Evolutionary conservation across 805 yeast genomes (phyloP).

Genomic region (Priceomyces medius): DNA sequence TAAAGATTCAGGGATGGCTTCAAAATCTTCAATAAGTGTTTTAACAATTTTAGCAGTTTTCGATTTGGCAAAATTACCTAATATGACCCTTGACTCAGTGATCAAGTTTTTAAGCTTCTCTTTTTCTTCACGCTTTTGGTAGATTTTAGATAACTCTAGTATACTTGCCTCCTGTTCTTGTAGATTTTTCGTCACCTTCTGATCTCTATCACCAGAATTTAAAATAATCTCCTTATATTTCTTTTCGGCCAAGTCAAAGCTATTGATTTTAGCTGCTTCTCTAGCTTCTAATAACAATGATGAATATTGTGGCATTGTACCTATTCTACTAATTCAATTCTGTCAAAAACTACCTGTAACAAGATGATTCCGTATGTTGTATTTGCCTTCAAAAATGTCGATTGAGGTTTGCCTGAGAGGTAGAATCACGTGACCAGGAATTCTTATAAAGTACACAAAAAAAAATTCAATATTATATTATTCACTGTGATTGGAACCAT

Average conservation of each 20-base stretch:
- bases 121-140: slow-evolving; percentile 48
- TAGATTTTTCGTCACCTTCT: slow-evolving; percentile 20
- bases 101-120: slow-evolving; percentile 61
- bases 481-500: background rate
- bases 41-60: slow-evolving; percentile 91
- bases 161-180: slow-evolving; percentile 65
- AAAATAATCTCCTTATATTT: slow-evolving; percentile 53
- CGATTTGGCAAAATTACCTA: slow-evolving; percentile 83
- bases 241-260: slow-evolving; percentile 58
- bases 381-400: slow-evolving; percentile 4
- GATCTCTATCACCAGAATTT: slow-evolving; percentile 8
- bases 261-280: slow-evolving; percentile 48
- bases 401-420: background rate
- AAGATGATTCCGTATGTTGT: too few species aligned
- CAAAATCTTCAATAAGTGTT: slow-evolving; percentile 75
- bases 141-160: slow-evolving; percentile 71
- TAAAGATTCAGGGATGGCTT: slow-evolving; percentile 56
- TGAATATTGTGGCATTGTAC: slow-evolving; percentile 21
- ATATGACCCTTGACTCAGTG: slow-evolving; percentile 63
- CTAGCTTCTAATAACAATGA: slow-evolving; percentile 57
- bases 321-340: background rate
- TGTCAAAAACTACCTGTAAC: too few species aligned
- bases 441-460: too few species aligned
- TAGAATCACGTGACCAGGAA: too few species aligned
- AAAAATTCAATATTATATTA: too few species aligned